Base-by-base conservation (phyloP, 805 yeast genomes). In the Maudiozyma turicensis region DNA sequence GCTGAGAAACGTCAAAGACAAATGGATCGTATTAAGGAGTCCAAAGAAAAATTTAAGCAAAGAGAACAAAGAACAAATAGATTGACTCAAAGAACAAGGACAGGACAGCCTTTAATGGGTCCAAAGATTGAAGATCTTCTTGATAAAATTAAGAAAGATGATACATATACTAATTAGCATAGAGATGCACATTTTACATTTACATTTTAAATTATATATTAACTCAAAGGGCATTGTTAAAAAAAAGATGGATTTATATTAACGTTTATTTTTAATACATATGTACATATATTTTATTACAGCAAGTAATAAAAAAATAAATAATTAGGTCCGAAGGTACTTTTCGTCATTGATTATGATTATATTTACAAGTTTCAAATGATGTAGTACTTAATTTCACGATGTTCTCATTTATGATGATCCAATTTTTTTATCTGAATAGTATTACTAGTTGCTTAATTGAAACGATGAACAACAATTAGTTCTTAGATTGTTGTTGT, bases 31-130 rank as follows among this genome's bases (percentile, higher is more conserved):
- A 60, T 69, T 51, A 70, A 71, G 41, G 67, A 59, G 7, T 52
- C 59, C 10, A 60, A 62, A 56, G 63, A 64, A 59, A 78, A 70
- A 51, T 72, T 65, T 59, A 70, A 59, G 40, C 61, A 63, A 38
- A 68, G 70, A 59, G 76, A 70, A 61, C 69, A 57, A 34, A 76
- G 74, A 55, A 70, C 74, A 31, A 72, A 75, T 50, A 63, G 58
- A 26, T 56, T 82, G 46, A 68, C 72, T 8, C 72, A 75, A 50
- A 81, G 72, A 52, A 90, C 95, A 1, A 72, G 73, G 57, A 61
- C 70, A 3, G 98, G 98, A 0, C 98, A 90, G 64, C 97, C 97
- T 2, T 67, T 78, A 43, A 86, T 90, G 91, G 96, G 88, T 0
- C 95, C 96, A 13, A 78, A 95, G 65, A 86, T 90, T 50, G 82